Percentiles rank a stretch among this genome's conserved stretches.
phyloP scores from a whole-genome alignment of 139 green algal genomes.

The Ostreobium quekettii region DNA sequence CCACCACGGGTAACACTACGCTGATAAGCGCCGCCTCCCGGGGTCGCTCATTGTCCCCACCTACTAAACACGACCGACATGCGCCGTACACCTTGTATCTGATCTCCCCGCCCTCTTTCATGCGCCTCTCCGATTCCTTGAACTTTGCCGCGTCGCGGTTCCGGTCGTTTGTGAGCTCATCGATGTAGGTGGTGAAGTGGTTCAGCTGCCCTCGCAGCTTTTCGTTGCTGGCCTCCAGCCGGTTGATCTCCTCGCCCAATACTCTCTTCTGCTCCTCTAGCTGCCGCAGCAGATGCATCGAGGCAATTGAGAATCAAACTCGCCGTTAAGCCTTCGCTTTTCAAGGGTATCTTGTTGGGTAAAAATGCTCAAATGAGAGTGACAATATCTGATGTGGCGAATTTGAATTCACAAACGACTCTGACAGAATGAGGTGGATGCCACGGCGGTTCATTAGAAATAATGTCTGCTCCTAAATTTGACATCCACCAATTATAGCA shows the following conservation, averaged over 20 bases:
- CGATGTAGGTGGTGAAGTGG: not conserved
- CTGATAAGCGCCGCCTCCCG: not conserved
- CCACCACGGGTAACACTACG: not conserved
- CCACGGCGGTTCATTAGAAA: too few relatives aligned
- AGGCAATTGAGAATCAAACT: too few relatives aligned
- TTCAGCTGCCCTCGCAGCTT: not conserved
- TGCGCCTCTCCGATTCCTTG: not conserved
- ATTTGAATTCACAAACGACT: not conserved
- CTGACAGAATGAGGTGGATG: too few relatives aligned
- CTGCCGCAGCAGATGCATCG: not conserved
- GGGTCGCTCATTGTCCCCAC: not conserved
- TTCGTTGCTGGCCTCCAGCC: not conserved
- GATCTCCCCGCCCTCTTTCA: not conserved
- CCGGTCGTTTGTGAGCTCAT: not conserved
- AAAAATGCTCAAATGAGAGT: not conserved
- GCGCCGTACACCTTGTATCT: slow-evolving; percentile 1
- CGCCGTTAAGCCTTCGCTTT: too few relatives aligned
- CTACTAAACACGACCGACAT: not conserved
- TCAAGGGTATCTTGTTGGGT: too few relatives aligned
- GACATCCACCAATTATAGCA: too few relatives aligned
- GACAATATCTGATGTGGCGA: not conserved
- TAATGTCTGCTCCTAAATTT: too few relatives aligned
- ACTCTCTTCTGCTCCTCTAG: not conserved
- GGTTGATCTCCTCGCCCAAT: not conserved
- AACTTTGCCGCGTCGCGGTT: not conserved